Conservation (phyloP, 163 green algal genomes). For the Chloromonas sp. region DNA sequence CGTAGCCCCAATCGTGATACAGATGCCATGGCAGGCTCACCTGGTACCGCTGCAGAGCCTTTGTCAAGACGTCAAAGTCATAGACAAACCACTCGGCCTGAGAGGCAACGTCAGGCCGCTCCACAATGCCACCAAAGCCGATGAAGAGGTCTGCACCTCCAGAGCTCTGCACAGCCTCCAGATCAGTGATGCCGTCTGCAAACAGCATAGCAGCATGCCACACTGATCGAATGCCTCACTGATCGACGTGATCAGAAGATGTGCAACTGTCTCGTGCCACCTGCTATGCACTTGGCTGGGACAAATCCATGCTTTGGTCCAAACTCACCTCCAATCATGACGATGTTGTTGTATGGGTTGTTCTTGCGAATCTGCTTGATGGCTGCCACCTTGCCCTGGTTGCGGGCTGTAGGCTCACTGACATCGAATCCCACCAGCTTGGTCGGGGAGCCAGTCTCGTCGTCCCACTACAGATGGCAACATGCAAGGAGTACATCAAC, state of each 20-base stretch:
- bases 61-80: neutral
- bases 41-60: neutral
- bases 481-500: too few relatives aligned
- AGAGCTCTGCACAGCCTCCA: conserved; percentile 61
- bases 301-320: too few relatives aligned
- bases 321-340: conserved; percentile 47
- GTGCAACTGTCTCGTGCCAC: neutral
- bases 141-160: conserved; percentile 72
- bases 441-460: conserved; percentile 41
- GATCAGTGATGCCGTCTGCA: conserved; percentile 66
- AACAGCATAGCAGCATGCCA: neutral
- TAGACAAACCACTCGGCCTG: conserved; percentile 26
- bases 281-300: too few relatives aligned
- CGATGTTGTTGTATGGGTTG: conserved; percentile 66
- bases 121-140: conserved; percentile 51
- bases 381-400: conserved; percentile 64
- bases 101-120: conserved; percentile 18
- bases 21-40: neutral
- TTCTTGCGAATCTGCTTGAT: conserved; percentile 56
- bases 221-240: too few relatives aligned
- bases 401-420: conserved; percentile 29
- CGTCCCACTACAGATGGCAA: conserved; percentile 39
- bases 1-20: neutral
- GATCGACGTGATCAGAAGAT: too few relatives aligned
- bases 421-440: conserved; percentile 48